Conservation (phyloP, 2,329 filamentous ascomycete species). For the Talaromyces sp. region DNA sequence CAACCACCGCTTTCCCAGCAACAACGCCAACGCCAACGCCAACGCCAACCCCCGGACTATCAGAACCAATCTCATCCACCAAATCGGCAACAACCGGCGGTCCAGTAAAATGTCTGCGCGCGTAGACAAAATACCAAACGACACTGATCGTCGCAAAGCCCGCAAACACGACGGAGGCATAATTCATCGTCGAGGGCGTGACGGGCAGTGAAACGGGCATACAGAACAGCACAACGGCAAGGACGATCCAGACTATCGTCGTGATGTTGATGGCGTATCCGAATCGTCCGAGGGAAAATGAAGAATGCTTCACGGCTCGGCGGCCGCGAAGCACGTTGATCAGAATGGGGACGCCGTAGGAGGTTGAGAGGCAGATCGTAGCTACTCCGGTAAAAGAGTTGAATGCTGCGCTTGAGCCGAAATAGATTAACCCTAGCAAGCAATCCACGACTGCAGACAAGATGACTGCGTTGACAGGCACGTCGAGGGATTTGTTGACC, state of each 20-base stretch:
- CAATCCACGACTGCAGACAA: conserved; percentile 69
- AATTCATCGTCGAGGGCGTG: conserved; percentile 61
- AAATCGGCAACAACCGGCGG: conserved; percentile 43
- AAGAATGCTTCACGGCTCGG: conserved; percentile 63
- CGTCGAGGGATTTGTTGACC: conserved; percentile 64
- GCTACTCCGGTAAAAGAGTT: conserved; percentile 77
- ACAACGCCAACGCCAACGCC: conserved; percentile 30
- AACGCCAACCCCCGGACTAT: neutral
- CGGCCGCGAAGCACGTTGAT: conserved; percentile 67
- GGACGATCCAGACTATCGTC: conserved; percentile 68
- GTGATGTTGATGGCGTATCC: conserved; percentile 67
- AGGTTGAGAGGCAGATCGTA: conserved; percentile 73
- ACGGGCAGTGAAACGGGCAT: conserved; percentile 67
- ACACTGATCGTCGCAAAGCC: conserved; percentile 61
- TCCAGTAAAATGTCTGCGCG: conserved; percentile 63
- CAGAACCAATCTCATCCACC: conserved; percentile 18
- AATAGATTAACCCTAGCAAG: conserved; percentile 74
- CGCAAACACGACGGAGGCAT: conserved; percentile 65
- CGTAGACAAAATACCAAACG: conserved; percentile 63
- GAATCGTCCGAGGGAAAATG: conserved; percentile 67
- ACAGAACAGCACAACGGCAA: conserved; percentile 72
- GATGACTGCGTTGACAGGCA: conserved; percentile 68
- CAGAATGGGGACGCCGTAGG: conserved; percentile 73
- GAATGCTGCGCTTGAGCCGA: conserved; percentile 73
- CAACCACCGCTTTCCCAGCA: conserved; percentile 31